phyloP scores from a whole-genome alignment of 2,329 filamentous ascomycete species.

The Pochonia chlamydosporia region DNA sequence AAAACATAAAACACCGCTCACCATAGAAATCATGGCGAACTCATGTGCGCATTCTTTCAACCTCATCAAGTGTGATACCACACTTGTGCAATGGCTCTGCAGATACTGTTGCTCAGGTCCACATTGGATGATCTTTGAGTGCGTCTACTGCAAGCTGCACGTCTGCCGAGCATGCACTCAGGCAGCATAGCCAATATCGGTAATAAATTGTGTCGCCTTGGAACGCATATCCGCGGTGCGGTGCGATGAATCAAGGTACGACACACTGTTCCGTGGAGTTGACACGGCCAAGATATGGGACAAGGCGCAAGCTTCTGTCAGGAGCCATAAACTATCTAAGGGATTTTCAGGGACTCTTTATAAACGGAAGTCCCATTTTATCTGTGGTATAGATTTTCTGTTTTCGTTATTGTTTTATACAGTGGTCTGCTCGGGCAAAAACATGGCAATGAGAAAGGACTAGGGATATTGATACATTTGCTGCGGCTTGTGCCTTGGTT shows the following conservation, averaged over 20 bases:
- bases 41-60: constrained; percentile 58
- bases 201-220: background rate
- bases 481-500: background rate
- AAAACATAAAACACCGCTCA: background rate
- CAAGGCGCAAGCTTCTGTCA: no score
- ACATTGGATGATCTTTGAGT: constrained; percentile 65
- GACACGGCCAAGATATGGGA: no score
- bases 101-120: constrained; percentile 58
- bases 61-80: constrained; percentile 62
- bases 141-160: constrained; percentile 62
- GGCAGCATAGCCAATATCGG: constrained; percentile 15
- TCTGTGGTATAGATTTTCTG: background rate
- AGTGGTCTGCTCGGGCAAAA: constrained; percentile 1
- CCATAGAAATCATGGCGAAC: constrained; percentile 36
- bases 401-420: background rate
- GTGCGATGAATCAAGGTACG: background rate
- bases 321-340: no score
- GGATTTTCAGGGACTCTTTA: no score
- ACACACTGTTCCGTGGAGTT: no score
- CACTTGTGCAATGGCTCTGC: constrained; percentile 60
- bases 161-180: constrained; percentile 55
- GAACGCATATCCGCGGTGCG: no score
- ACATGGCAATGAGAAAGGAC: background rate
- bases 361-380: background rate
- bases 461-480: background rate